Evolutionary conservation across 2,329 filamentous ascomycete genomes (phyloP).

Genomic region (Botrytis medusae): DNA sequence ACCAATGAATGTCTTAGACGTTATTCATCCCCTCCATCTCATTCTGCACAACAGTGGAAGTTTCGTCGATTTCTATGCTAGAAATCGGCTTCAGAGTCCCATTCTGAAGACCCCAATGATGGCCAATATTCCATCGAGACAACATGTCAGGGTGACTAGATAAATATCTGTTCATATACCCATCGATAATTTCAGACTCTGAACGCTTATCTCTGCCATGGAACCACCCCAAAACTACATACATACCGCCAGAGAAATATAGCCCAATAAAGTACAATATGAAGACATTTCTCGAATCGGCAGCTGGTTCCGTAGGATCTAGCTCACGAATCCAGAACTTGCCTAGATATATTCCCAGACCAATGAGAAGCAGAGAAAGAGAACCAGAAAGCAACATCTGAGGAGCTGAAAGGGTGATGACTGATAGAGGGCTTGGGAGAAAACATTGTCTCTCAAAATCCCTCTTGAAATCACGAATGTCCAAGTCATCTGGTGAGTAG

Average conservation of each 20-base stretch:
- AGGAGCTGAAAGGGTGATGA: background rate
- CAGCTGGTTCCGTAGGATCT: background rate
- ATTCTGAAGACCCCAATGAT: background rate
- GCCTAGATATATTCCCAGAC: background rate
- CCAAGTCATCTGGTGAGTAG: background rate
- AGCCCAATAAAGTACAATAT: background rate
- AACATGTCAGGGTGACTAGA: background rate
- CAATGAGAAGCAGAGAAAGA: background rate
- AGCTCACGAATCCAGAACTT: background rate
- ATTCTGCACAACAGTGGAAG: background rate
- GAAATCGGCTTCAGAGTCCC: background rate
- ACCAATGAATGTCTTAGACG: background rate
- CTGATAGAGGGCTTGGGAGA: background rate
- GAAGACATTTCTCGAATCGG: constrained; percentile 9
- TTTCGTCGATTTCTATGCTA: background rate
- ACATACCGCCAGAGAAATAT: background rate
- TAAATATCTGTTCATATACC: background rate
- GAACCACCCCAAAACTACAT: background rate
- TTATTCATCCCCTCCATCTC: background rate
- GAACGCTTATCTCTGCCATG: background rate
- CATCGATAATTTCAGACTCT: background rate
- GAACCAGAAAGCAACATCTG: background rate
- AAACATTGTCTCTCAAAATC: background rate
- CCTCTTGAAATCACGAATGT: background rate
- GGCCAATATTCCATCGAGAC: background rate